These are phyloP conservation scores for Exophiala mesophila DNA, from an alignment of 2,329 filamentous ascomycete species.

Conservation along the genomic window DNA sequence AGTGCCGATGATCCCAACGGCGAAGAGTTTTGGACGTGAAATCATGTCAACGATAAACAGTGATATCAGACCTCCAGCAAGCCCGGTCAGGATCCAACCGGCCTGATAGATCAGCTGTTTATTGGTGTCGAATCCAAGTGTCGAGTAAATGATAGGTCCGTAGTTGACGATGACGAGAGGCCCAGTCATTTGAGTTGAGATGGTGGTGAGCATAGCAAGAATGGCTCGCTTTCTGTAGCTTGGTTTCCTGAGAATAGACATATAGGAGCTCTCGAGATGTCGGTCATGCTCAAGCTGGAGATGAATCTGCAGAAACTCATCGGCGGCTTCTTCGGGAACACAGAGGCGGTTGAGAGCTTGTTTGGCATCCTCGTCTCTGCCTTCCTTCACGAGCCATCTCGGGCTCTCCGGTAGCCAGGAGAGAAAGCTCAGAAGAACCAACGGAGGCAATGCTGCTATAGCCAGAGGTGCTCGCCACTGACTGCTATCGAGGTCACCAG, in stretches of 20 bases:
- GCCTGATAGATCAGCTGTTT: constrained; percentile 10
- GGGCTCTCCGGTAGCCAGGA: constrained; percentile 11
- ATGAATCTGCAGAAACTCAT: constrained; percentile 13
- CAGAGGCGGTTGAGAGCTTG: constrained; percentile 1
- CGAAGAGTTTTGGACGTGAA: constrained; percentile 6
- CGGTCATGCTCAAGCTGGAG: constrained; percentile 6
- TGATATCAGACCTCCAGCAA: constrained; percentile 1
- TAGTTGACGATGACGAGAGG: constrained; percentile 10
- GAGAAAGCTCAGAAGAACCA: constrained; percentile 3
- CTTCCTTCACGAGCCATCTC: constrained; percentile 8
- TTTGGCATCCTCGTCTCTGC: constrained; percentile 6
- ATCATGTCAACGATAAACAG: constrained; percentile 9
- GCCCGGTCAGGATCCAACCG: constrained; percentile 11
- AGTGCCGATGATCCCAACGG: not conserved
- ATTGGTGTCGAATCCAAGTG: constrained; percentile 9
- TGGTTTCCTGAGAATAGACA: constrained; percentile 10
- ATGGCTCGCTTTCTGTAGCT: constrained; percentile 10
- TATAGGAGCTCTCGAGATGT: constrained; percentile 3
- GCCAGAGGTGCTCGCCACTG: constrained; percentile 8
- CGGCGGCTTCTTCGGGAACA: constrained; percentile 3
- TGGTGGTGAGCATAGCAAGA: constrained; percentile 6
- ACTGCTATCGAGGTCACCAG: constrained; percentile 3
- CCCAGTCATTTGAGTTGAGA: constrained; percentile 9
- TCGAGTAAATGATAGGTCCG: constrained; percentile 10
- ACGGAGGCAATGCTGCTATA: not conserved